Percentiles rank a stretch among this genome's conserved stretches.
These are phyloP conservation scores for Rosellinia necatrix DNA, from an alignment of 2,329 filamentous ascomycete species.

Conservation along the genomic window DNA sequence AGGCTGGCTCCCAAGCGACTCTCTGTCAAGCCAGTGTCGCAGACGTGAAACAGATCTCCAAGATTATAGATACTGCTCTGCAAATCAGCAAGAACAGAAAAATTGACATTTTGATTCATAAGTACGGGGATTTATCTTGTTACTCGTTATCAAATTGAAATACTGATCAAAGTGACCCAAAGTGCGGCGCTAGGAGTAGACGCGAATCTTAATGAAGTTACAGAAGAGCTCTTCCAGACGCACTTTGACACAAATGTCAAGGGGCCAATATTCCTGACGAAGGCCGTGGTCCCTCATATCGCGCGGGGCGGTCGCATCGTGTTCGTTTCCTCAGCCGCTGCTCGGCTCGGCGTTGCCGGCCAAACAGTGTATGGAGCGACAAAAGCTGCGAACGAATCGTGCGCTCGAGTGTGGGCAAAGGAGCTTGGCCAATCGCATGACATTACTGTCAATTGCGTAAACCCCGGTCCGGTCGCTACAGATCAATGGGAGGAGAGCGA, in stretches of 20 bases:
- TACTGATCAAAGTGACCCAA: neutral
- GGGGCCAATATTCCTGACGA: neutral
- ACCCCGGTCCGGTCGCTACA: slow-evolving; percentile 6
- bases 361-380: neutral
- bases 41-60: neutral
- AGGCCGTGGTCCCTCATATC: neutral
- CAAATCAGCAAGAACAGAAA: neutral
- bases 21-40: slow-evolving; percentile 2
- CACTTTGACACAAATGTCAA: slow-evolving; percentile 6
- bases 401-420: slow-evolving; percentile 1
- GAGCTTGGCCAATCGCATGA: slow-evolving; percentile 6
- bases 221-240: neutral
- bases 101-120: neutral
- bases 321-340: neutral
- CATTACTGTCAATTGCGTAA: slow-evolving; percentile 4
- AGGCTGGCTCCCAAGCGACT: neutral
- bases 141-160: too few relatives aligned
- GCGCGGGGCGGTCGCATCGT: neutral
- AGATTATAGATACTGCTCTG: neutral
- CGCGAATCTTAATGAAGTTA: neutral
- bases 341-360: neutral
- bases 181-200: slow-evolving; percentile 1
- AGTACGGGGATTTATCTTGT: neutral
- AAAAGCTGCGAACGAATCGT: neutral
- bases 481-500: slow-evolving; percentile 3